Evolutionary conservation across 2,329 filamentous ascomycete species (phyloP).

Genomic region (Aphanoascus verrucosus): DNA sequence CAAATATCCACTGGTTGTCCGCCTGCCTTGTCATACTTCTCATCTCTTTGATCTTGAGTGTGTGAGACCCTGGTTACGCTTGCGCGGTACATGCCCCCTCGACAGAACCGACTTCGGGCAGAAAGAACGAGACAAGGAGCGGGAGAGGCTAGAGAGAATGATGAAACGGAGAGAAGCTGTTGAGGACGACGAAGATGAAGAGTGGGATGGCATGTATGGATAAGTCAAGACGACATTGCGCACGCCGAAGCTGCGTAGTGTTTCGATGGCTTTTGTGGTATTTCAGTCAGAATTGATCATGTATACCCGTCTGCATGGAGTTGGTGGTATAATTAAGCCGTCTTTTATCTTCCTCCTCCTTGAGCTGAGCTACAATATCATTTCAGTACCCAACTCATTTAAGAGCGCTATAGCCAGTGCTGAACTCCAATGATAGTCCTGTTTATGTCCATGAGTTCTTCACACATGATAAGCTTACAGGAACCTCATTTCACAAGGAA

Average conservation of each 20-base stretch:
- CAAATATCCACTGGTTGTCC: slow-evolving; percentile 52
- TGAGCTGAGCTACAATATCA: too few species aligned
- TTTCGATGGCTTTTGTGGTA: too few species aligned
- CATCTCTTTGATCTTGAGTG: slow-evolving; percentile 57
- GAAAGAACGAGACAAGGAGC: slow-evolving; percentile 42
- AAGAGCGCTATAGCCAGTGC: too few species aligned
- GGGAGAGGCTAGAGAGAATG: slow-evolving; percentile 43
- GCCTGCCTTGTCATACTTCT: slow-evolving; percentile 50
- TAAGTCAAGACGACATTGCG: slow-evolving; percentile 5
- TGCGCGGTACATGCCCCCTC: slow-evolving; percentile 54
- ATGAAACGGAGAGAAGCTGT: slow-evolving; percentile 35
- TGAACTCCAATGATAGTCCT: too few species aligned
- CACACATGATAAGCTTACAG: too few species aligned
- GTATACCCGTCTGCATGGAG: not conserved
- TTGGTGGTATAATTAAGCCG: too few species aligned
- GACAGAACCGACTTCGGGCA: slow-evolving; percentile 51
- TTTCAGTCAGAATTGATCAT: not conserved
- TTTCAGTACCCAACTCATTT: too few species aligned
- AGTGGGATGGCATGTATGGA: slow-evolving; percentile 43
- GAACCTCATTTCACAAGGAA: too few species aligned
- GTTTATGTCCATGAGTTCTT: too few species aligned
- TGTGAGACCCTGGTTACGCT: slow-evolving; percentile 53
- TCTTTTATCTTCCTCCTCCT: too few species aligned
- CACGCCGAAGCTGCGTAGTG: not conserved
- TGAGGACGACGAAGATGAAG: slow-evolving; percentile 36